These are phyloP conservation scores for Colletotrichum navitas DNA, from an alignment of 2,329 filamentous ascomycete genomes.

Conservation along the genomic window DNA sequence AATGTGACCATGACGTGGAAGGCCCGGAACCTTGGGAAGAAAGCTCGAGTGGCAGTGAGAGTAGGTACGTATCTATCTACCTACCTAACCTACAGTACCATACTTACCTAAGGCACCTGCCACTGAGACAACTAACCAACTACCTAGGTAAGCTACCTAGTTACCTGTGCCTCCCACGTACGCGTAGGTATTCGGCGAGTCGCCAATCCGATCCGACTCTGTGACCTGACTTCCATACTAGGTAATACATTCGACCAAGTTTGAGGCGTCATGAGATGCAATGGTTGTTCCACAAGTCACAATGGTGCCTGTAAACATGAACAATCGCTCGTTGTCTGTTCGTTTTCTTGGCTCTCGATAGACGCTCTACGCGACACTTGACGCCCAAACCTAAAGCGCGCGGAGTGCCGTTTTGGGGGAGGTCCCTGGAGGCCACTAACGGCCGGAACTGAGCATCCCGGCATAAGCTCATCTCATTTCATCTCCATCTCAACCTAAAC, in stretches of 20 bases:
- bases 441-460: constrained; percentile 39
- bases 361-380: not conserved
- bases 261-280: not conserved
- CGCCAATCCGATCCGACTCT: too few relatives aligned
- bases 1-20: constrained; percentile 4
- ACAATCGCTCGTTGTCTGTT: too few relatives aligned
- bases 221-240: not conserved
- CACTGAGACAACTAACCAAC: too few relatives aligned
- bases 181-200: too few relatives aligned
- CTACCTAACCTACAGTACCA: too few relatives aligned
- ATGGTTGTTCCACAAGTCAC: not conserved
- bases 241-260: not conserved
- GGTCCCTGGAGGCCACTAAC: constrained; percentile 23
- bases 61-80: too few relatives aligned
- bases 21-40: too few relatives aligned
- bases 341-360: not conserved
- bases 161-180: too few relatives aligned
- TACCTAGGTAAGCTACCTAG: too few relatives aligned
- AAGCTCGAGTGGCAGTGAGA: too few relatives aligned
- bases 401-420: not conserved
- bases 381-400: not conserved
- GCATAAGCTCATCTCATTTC: constrained; percentile 36
- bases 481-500: constrained; percentile 19
- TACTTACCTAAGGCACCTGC: too few relatives aligned
- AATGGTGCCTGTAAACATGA: not conserved